Evolutionary conservation across 2,329 filamentous ascomycete species (phyloP).

Genomic region (Onygenales sp.): DNA sequence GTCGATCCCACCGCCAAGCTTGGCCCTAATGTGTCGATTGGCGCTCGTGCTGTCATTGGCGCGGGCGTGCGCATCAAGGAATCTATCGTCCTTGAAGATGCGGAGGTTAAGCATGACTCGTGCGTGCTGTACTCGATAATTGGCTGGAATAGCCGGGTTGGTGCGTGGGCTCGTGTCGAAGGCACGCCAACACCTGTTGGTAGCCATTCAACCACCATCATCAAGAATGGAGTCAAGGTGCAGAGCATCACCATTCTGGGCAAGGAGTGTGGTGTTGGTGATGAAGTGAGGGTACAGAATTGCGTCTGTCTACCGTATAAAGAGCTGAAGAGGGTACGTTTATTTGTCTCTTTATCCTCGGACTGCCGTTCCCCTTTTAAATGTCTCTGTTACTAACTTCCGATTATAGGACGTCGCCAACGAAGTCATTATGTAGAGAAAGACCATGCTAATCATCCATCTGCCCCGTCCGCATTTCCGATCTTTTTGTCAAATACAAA

Average conservation of each 20-base stretch:
- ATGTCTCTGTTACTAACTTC: conserved; percentile 19
- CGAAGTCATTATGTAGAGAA: conserved; percentile 76
- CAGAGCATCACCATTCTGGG: conserved; percentile 96
- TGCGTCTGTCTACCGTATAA: conserved; percentile 97
- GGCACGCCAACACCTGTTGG: conserved; percentile 80
- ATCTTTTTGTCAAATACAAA: background rate
- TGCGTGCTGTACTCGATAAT: conserved; percentile 94
- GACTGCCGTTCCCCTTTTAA: background rate
- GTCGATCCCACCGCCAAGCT: conserved; percentile 95
- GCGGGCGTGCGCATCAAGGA: conserved; percentile 90
- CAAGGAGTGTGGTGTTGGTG: conserved; percentile 88
- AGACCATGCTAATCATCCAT: background rate
- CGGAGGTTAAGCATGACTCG: conserved; percentile 92
- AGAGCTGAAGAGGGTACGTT: conserved; percentile 84
- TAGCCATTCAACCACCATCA: conserved; percentile 85
- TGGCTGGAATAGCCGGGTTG: conserved; percentile 90
- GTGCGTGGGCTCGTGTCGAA: conserved; percentile 96
- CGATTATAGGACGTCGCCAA: conserved; percentile 29
- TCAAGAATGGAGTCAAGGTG: conserved; percentile 98
- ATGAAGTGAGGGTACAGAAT: conserved; percentile 94
- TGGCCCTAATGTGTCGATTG: conserved; percentile 92
- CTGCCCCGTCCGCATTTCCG: background rate
- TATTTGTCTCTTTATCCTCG: background rate
- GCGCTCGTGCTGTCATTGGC: conserved; percentile 75
- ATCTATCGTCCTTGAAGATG: conserved; percentile 87